Base-by-base conservation (phyloP, 2,329 filamentous ascomycete species). In the Neonectria coccinea region DNA sequence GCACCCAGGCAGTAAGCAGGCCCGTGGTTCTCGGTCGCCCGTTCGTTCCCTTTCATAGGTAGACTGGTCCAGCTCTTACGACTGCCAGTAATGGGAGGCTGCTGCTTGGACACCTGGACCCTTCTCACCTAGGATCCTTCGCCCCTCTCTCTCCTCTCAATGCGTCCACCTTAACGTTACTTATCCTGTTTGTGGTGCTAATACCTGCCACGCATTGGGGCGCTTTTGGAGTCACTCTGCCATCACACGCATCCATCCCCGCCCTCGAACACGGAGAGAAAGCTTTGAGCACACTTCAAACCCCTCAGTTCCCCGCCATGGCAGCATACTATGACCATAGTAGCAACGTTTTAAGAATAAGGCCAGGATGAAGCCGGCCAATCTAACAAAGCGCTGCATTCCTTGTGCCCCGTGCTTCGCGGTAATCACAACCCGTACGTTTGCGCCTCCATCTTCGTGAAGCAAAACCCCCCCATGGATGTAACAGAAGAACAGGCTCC, bases 11-110 rank as follows among this genome's bases (percentile, higher is more conserved):
- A 36, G 33, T 14, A 36, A 36, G 33, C 33, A 16, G 2, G 45
- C 44, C 58, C 59, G 55, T 63, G 63, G 57, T 59, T 63, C 60
- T 66, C 64, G 48, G 59, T 61, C 48, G 52, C 50, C 69, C 48
- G 50, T 51, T 59, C 48, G 45, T 48, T 25, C 31, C 31, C 51
- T 29, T 29, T 29, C 5, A 29, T 29, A 22, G 5, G 25, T 25
- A 25, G 25, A 25, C 25, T 29, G 29, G 29, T 10, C 29, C 29
- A 29, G 9, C 29, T 29, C 62, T 66, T 56, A 45, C 52, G 60
- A 65, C 50, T 42, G 48, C 61, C 48, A 69, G 59, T 65, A 44
- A 62, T 29, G 54, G 44, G 42, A 59, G 33, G 11, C 41, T 53
- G 54, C 45, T 20, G 16, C 36, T 39, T 42, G 53, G 47, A n/a